These are phyloP conservation scores for Dendrostoma leiphaemia DNA, from an alignment of 2,329 filamentous ascomycete species.

Conservation along the genomic window DNA sequence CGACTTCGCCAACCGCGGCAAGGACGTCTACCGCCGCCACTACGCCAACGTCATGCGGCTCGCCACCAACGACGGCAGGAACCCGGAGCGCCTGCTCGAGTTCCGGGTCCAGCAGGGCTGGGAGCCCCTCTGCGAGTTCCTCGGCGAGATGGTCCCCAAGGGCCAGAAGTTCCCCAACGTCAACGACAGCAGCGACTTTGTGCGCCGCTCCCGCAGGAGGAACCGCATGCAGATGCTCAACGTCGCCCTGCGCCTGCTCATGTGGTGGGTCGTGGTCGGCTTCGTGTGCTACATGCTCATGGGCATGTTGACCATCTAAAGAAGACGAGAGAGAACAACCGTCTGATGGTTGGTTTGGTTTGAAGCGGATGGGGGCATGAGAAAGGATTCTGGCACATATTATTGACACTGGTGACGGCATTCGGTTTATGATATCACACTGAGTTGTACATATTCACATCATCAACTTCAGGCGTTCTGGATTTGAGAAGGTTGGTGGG, in stretches of 20 bases:
- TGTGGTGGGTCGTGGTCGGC: slow-evolving; percentile 20
- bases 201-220: slow-evolving; percentile 21
- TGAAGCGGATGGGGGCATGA: not conserved
- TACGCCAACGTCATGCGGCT: slow-evolving; percentile 23
- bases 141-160: slow-evolving; percentile 19
- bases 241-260: slow-evolving; percentile 20
- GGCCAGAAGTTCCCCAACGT: slow-evolving; percentile 21
- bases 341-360: not conserved
- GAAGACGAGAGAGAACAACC: too few species aligned
- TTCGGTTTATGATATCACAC: not conserved
- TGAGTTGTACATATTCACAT: not conserved
- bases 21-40: slow-evolving; percentile 52
- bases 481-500: not conserved
- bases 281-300: slow-evolving; percentile 20
- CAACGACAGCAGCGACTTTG: slow-evolving; percentile 21
- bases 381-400: not conserved
- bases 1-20: slow-evolving; percentile 64
- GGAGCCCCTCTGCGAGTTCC: slow-evolving; percentile 20
- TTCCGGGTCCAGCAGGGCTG: slow-evolving; percentile 20
- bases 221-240: slow-evolving; percentile 26
- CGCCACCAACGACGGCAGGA: slow-evolving; percentile 37
- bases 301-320: slow-evolving; percentile 13
- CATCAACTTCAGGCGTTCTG: not conserved
- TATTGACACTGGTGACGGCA: not conserved
- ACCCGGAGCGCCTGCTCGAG: slow-evolving; percentile 26